phyloP scores from a whole-genome alignment of 176 grass and related monocot species.

The Aegilops tauschii region DNA sequence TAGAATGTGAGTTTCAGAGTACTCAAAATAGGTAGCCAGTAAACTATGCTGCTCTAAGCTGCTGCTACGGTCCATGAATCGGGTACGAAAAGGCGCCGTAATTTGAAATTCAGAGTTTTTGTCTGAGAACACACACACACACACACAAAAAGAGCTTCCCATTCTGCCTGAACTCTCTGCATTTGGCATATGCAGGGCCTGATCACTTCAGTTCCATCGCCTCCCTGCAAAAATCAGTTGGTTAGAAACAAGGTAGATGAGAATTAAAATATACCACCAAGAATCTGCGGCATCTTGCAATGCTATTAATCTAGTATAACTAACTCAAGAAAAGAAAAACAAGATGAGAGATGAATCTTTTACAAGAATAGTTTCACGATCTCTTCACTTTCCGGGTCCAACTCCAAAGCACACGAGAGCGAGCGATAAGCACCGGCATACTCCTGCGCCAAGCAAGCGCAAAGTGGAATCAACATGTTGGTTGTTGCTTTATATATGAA shows the following conservation, averaged over 20 bases:
- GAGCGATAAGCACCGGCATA: slow-evolving; percentile 1
- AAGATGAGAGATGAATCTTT: neutral
- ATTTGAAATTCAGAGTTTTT: neutral
- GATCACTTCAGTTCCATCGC: neutral
- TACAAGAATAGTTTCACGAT: slow-evolving; percentile 41
- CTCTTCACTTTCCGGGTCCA: slow-evolving; percentile 33
- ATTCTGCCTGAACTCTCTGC: neutral
- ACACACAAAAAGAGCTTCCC: neutral
- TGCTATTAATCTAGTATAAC: no score
- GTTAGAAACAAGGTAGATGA: neutral
- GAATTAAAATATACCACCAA: neutral
- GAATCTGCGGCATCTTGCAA: neutral
- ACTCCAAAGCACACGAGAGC: neutral
- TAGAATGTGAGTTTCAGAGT: neutral
- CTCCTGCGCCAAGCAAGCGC: neutral
- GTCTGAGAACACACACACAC: no score
- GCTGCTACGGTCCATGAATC: neutral
- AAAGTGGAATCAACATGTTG: neutral
- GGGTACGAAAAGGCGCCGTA: neutral
- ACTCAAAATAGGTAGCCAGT: neutral
- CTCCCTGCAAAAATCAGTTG: neutral
- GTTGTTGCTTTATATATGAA: no score
- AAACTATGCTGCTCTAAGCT: neutral
- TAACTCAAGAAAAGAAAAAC: neutral
- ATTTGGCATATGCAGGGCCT: neutral